Evolutionary conservation across 2,329 filamentous ascomycete genomes (phyloP).

Genomic region (Lasiodiplodia hormozganensis): DNA sequence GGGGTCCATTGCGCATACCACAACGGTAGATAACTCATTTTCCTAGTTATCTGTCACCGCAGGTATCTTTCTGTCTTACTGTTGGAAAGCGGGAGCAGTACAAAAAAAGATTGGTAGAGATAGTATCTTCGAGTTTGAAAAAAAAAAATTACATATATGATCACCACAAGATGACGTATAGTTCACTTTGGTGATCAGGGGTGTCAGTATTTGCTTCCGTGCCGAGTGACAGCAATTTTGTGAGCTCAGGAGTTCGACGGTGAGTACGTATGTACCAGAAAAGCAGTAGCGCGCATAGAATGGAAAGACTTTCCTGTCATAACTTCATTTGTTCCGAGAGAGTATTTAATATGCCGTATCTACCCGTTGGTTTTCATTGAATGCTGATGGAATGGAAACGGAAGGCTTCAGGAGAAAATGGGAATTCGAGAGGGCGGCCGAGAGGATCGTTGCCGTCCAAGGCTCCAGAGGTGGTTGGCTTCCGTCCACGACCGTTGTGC

Average conservation of each 20-base stretch:
- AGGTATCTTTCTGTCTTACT: neutral
- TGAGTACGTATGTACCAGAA: no score
- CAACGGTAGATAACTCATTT: neutral
- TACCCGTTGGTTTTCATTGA: slow-evolving; percentile 4
- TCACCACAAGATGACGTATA: neutral
- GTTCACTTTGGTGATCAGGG: neutral
- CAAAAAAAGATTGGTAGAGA: slow-evolving; percentile 16
- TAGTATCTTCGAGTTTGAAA: neutral
- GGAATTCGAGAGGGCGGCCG: neutral
- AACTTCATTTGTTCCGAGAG: slow-evolving; percentile 10
- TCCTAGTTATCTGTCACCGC: neutral
- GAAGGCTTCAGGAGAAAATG: neutral
- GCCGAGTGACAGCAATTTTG: neutral
- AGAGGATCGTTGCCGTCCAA: neutral
- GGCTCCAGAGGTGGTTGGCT: neutral
- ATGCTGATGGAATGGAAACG: neutral
- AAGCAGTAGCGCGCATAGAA: neutral
- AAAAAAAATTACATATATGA: neutral
- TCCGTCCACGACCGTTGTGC: neutral
- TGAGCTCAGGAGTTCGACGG: neutral
- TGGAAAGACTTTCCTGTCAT: neutral
- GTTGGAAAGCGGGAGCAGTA: slow-evolving; percentile 8
- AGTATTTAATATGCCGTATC: neutral
- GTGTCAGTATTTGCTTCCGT: neutral
- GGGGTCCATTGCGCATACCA: neutral